Conservation (phyloP, 176 grass and related monocot genomes). For the Paspalum vaginatum region DNA sequence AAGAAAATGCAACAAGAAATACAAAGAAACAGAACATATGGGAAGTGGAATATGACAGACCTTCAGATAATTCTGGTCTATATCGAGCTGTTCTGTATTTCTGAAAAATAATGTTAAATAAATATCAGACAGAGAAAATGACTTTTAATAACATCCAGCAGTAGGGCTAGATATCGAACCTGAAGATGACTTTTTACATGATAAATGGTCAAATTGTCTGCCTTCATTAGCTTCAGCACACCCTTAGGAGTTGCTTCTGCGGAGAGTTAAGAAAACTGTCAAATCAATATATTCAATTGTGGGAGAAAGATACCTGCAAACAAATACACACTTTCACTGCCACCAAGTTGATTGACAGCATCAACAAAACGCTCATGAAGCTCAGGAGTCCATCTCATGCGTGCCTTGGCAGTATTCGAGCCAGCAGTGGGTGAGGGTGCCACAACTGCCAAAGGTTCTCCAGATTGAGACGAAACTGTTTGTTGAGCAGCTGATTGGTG, state of each 20-base stretch:
- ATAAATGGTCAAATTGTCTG: constrained; percentile 98
- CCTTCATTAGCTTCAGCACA: constrained; percentile 98
- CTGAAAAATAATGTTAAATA: constrained; percentile 53
- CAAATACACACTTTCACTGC: constrained; percentile 86
- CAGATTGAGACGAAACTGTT: constrained; percentile 60
- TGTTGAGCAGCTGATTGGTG: constrained; percentile 51
- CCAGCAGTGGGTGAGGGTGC: constrained; percentile 52
- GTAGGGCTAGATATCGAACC: constrained; percentile 49
- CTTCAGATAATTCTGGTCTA: constrained; percentile 94
- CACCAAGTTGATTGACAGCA: constrained; percentile 92
- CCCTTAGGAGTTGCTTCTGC: constrained; percentile 99
- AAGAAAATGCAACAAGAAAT: constrained; percentile 15
- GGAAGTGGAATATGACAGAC: constrained; percentile 38
- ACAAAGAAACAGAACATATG: neutral
- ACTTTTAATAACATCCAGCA: constrained; percentile 3
- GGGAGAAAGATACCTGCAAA: constrained; percentile 2
- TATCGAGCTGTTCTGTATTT: constrained; percentile 98
- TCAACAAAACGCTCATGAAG: constrained; percentile 96
- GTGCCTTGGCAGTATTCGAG: constrained; percentile 62
- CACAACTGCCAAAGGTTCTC: constrained; percentile 51
- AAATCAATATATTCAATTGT: constrained; percentile 1
- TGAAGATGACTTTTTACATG: constrained; percentile 99
- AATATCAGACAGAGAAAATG: constrained; percentile 37
- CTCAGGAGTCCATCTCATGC: constrained; percentile 98
- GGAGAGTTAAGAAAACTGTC: constrained; percentile 38